Percentiles rank a stretch among this genome's conserved stretches.
Evolutionary conservation across 129 eudicot genomes (phyloP).

Genomic region (Tagetes erecta): DNA sequence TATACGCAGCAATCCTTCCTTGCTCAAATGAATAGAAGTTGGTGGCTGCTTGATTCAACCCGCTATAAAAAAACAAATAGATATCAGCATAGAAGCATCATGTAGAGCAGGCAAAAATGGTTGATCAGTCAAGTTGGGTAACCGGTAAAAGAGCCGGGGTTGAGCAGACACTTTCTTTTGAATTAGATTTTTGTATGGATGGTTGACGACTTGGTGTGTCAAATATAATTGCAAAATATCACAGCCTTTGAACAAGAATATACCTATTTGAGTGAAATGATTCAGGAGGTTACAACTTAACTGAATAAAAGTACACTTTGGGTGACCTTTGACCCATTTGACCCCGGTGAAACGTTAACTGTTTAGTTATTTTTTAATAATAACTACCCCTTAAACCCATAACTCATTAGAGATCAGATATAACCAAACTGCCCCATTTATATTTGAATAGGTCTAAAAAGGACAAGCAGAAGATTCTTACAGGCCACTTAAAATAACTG

Average conservation of each 20-base stretch:
- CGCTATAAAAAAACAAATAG: conserved; percentile 44
- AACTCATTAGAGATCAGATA: neutral
- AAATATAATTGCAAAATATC: neutral
- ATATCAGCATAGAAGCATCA: conserved; percentile 18
- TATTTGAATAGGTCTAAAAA: neutral
- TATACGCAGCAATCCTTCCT: conserved; percentile 98
- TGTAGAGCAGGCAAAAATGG: neutral
- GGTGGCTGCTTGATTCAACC: conserved; percentile 96
- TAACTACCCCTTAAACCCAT: neutral
- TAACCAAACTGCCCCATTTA: neutral
- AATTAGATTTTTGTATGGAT: neutral
- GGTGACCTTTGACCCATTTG: neutral
- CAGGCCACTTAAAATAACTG: conserved; percentile 96
- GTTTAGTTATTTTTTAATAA: neutral
- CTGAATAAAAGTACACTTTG: neutral
- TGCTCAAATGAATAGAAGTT: conserved; percentile 94
- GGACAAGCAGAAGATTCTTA: conserved; percentile 47
- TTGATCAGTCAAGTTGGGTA: neutral
- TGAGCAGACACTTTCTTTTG: neutral
- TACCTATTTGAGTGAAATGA: neutral
- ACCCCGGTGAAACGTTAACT: neutral
- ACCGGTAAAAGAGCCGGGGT: neutral
- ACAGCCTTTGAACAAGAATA: neutral
- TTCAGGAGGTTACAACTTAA: neutral
- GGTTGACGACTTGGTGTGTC: neutral